These are phyloP conservation scores for Knoxia roxburghii DNA, from an alignment of 257 asterid genomes.

Conservation along the genomic window DNA sequence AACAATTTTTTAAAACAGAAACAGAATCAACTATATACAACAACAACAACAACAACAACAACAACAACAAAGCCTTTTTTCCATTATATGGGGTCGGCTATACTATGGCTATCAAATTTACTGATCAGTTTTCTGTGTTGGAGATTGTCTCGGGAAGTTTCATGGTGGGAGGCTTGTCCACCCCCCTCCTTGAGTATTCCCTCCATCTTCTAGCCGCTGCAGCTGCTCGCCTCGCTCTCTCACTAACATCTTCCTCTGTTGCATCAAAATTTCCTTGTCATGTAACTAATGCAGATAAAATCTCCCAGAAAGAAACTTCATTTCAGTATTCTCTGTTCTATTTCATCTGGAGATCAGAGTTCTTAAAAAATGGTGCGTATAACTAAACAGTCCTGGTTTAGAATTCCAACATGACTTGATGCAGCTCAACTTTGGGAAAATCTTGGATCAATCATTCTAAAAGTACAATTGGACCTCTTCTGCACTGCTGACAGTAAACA, in stretches of 20 bases:
- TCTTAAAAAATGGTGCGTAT: too few relatives aligned
- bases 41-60: too few relatives aligned
- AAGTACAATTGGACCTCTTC: neutral
- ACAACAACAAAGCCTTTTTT: too few relatives aligned
- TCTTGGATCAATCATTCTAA: too few relatives aligned
- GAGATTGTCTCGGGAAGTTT: slow-evolving; percentile 77
- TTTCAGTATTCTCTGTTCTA: neutral
- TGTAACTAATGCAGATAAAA: neutral
- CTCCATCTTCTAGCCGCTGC: slow-evolving; percentile 98
- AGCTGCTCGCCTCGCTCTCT: slow-evolving; percentile 77
- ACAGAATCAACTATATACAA: too few relatives aligned
- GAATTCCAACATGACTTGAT: neutral
- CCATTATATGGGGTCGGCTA: too few relatives aligned
- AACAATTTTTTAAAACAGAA: too few relatives aligned
- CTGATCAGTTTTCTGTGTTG: slow-evolving; percentile 38
- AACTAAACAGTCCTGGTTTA: neutral
- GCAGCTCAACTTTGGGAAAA: neutral
- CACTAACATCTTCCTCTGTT: slow-evolving; percentile 71
- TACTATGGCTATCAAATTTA: neutral
- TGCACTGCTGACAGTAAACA: neutral
- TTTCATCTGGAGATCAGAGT: too few relatives aligned
- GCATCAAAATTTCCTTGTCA: slow-evolving; percentile 8
- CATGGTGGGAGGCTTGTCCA: slow-evolving; percentile 77
- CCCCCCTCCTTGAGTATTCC: slow-evolving; percentile 85
- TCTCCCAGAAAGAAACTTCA: neutral